A percentile compares a stretch with the other conserved stretches of the same genome.
Evolutionary conservation across 75 land plant species (phyloP).

Genomic region (Sequoiadendron giganteum): DNA sequence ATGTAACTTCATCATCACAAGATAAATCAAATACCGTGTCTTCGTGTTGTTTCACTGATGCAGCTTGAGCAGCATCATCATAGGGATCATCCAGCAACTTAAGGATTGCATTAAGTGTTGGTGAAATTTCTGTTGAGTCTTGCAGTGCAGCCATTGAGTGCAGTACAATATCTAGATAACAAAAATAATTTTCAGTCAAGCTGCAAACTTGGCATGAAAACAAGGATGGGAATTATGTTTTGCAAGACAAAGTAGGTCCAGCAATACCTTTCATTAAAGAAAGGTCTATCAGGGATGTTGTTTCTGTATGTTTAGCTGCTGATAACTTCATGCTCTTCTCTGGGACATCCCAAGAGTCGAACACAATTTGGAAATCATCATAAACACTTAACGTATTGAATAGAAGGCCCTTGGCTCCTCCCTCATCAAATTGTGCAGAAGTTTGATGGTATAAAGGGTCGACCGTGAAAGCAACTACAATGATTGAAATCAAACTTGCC

Average conservation of each 20-base stretch:
- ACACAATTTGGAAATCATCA: constrained; percentile 77
- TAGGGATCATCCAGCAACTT: constrained; percentile 65
- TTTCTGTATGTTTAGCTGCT: constrained; percentile 17
- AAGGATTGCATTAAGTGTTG: constrained; percentile 61
- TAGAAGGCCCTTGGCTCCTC: constrained; percentile 96
- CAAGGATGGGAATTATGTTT: neutral
- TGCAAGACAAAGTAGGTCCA: neutral
- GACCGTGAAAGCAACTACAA: constrained; percentile 83
- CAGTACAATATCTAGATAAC: constrained; percentile 63
- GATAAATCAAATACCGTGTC: neutral
- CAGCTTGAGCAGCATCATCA: constrained; percentile 24
- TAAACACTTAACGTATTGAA: constrained; percentile 85
- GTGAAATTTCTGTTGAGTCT: constrained; percentile 62
- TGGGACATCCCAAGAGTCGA: constrained; percentile 88
- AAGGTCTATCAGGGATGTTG: constrained; percentile 53
- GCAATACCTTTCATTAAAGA: constrained; percentile 73
- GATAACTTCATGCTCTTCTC: constrained; percentile 41
- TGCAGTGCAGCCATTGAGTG: constrained; percentile 45
- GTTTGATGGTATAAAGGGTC: constrained; percentile 98
- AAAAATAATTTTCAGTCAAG: constrained; percentile 3
- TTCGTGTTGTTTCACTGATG: constrained; percentile 12
- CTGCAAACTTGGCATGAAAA: constrained; percentile 8
- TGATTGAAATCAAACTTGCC: neutral
- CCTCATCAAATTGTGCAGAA: constrained; percentile 99
- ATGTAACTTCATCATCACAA: constrained; percentile 1